These are phyloP conservation scores for Trichothecium sympodiale DNA, from an alignment of 2,329 filamentous ascomycete species.

Conservation along the genomic window DNA sequence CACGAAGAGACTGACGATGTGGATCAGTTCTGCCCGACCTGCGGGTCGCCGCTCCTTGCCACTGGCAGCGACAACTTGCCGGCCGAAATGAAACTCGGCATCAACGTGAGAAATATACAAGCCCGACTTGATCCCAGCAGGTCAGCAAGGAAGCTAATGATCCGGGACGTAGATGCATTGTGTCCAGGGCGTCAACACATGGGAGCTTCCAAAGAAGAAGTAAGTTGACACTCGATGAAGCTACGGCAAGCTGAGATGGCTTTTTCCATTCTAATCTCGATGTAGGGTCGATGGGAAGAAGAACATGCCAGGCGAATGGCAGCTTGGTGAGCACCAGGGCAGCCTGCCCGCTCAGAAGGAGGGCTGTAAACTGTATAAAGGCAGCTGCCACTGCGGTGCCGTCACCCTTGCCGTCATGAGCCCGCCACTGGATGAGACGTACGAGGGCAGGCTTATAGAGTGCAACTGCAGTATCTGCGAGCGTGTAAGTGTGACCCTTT, in stretches of 20 bases:
- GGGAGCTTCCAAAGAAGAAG: conserved; percentile 22
- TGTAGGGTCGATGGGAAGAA: conserved; percentile 21
- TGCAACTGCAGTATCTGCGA: conserved; percentile 43
- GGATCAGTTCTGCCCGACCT: conserved; percentile 38
- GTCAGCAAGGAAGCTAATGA: too few relatives aligned
- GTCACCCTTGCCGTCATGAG: conserved; percentile 30
- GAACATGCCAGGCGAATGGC: conserved; percentile 17
- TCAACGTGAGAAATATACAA: conserved; percentile 33
- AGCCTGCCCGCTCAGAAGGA: conserved; percentile 26
- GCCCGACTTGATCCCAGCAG: too few relatives aligned
- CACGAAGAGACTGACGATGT: not conserved
- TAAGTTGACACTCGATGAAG: conserved; percentile 14
- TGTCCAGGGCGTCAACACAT: conserved; percentile 33
- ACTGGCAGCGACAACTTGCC: conserved; percentile 13
- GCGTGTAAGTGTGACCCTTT: conserved; percentile 18
- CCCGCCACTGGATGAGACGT: conserved; percentile 29
- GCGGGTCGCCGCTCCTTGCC: conserved; percentile 32
- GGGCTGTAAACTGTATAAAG: conserved; percentile 30
- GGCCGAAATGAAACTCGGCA: conserved; percentile 15
- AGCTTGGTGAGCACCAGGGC: conserved; percentile 26
- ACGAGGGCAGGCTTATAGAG: conserved; percentile 16
- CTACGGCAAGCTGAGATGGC: too few relatives aligned
- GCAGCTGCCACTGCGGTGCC: conserved; percentile 42
- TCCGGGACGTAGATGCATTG: conserved; percentile 23
- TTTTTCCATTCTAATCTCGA: conserved; percentile 13